Percentiles rank a stretch among this genome's conserved stretches.
phyloP scores from a whole-genome alignment of 1,284 basidiomycete species.

The Apiotrichum gracile region DNA sequence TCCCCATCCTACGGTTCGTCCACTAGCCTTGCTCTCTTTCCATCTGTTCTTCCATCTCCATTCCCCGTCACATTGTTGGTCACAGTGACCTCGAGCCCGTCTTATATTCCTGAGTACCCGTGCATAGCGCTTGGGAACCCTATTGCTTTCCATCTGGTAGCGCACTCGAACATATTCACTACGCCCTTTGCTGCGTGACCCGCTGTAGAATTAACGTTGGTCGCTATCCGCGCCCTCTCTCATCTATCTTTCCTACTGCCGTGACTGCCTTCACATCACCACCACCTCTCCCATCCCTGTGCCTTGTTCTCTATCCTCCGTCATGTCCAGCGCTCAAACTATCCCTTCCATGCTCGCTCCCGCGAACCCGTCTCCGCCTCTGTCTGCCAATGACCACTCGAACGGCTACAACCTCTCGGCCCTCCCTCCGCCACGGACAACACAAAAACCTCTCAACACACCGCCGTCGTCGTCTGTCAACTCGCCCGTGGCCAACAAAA shows the following conservation, averaged over 20 bases:
- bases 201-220: too few species aligned
- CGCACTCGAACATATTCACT: too few species aligned
- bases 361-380: constrained; percentile 8
- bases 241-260: not conserved
- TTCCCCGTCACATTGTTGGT: not conserved
- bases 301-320: not conserved
- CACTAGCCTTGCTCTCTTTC: not conserved
- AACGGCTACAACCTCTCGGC: constrained; percentile 11
- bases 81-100: not conserved
- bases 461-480: constrained; percentile 15
- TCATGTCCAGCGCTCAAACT: constrained; percentile 31
- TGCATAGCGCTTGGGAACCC: too few species aligned
- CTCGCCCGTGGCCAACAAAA: not conserved
- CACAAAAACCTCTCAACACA: constrained; percentile 19
- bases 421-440: constrained; percentile 4
- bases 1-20: too few species aligned
- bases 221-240: not conserved
- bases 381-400: constrained; percentile 3
- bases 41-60: not conserved
- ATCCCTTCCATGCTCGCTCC: constrained; percentile 17
- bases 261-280: not conserved
- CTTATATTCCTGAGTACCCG: too few species aligned
- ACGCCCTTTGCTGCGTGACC: too few species aligned
- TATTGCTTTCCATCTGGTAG: too few species aligned
- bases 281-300: not conserved